Base-by-base conservation (phyloP, 106 monocot genomes). In the Ottelia alismoides region DNA sequence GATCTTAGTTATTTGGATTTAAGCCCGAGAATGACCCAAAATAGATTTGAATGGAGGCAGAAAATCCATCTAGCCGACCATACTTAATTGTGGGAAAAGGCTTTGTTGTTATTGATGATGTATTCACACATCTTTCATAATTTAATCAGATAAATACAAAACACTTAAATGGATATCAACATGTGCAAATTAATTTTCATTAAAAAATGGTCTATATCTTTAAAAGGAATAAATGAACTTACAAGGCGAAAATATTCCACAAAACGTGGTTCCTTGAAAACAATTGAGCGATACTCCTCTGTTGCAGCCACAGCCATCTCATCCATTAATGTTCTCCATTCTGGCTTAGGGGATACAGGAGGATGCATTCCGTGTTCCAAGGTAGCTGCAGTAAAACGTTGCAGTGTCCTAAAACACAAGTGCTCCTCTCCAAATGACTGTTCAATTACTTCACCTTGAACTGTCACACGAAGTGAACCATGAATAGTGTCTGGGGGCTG, bases 351-450 rank as follows among this genome's bases (percentile, higher is more conserved):
- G 52, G 85, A 73, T 70, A 76, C 66, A 20, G 85, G 85, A 3
- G 80, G 85, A 54, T 71, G 79, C 85, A 85, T 85, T 4, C 85
- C 85, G 64, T 85, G 85, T 65, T 85, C 85, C 46, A 85, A 73
- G 35, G 85, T 85, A 51, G 85, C 85, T 64, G 85, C 80, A 20
- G 76, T 80, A 49, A 73, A 85, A 32, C 80, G 72, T 58, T 85
- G 80, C 20, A 85, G 70, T 7, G 80, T 85, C 61, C 76, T 78
- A 21, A 84, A 84, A 62, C 85, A 85, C 45, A 80, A 62, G 35
- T 76, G 85, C 29, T 85, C 76, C 55, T 85, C 85, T n/a, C 80
- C 79, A 52, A 84, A 84, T 20, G 72, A 84, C 22, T 76, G 84
- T 30, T 84, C 84, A 69, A 84, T 84, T 19, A 84, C 84, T 56